Base-by-base conservation (phyloP, 2,329 filamentous ascomycete species). In the Colletotrichum costaricense region DNA sequence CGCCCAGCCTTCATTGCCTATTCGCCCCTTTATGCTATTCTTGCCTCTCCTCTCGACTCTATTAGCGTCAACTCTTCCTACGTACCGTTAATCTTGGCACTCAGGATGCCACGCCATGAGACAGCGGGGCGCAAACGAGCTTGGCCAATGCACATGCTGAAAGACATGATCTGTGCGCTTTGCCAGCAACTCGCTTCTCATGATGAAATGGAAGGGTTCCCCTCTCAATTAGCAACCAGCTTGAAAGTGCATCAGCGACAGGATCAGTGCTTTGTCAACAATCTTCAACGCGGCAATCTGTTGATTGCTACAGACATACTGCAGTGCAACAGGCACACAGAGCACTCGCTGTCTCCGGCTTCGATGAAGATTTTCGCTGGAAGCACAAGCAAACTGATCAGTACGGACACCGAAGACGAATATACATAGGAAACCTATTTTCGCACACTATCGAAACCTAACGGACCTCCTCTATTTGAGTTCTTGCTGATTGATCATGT, bases 1-100 rank as follows among this genome's bases (percentile, higher is more conserved):
- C 26, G 38, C n/a, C 19, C 28, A 38, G 33, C 56, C 38, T 16
- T 46, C 49, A 22, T 38, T n/a, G 22, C 11, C 4, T 19, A 19
- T 16, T 67, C n/a, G 24, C 56, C 63, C 68, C 56, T 62, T 67
- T 67, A 56, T 62, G 55, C 46, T 28, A 52, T 28, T 16, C 1
- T 19, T 33, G 9, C 42, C 46, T 59, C 64, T 28, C 28, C 28
- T 46, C 42, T 49, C 26, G 26, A 49, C 30, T 58, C 42, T 19
- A 49, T 59, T 56, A 68, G 66, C 57, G 66, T 30, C 35, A 4
- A 38, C n/a, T 49, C 38, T 65, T 24, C 54, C 42, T 49, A 62
- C n/a, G 52, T 35, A 24, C 9, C 38, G 42, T 59, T 57, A 19
- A 16, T 60, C 68, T 71, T 67, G 63, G 68, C 68, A 56, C 56